Percentiles rank a stretch among this genome's conserved stretches.
These are phyloP conservation scores for Mariannaea sp. DNA, from an alignment of 2,329 filamentous ascomycete species.

Conservation along the genomic window DNA sequence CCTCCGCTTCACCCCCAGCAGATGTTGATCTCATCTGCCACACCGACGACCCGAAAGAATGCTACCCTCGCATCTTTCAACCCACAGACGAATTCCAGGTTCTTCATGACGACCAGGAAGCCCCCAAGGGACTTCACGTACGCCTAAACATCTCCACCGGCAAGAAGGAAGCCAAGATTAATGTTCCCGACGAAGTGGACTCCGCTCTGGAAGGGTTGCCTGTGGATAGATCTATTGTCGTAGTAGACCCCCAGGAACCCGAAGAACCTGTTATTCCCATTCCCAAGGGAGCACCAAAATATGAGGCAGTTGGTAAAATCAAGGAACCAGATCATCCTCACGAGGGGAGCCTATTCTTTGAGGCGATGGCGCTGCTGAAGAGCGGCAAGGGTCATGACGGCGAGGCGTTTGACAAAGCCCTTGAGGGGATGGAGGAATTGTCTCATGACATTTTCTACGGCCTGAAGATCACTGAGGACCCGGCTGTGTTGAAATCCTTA, in stretches of 20 bases:
- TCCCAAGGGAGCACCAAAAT: conserved; percentile 58
- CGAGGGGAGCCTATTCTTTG: conserved; percentile 42
- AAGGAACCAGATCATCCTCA: conserved; percentile 52
- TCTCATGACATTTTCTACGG: conserved; percentile 74
- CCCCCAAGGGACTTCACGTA: conserved; percentile 69
- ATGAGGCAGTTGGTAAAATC: conserved; percentile 62
- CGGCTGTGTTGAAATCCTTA: conserved; percentile 57
- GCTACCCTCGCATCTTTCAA: conserved; percentile 68
- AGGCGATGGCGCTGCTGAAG: conserved; percentile 57
- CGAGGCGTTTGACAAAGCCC: conserved; percentile 52
- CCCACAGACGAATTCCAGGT: conserved; percentile 68
- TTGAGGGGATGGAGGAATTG: conserved; percentile 65
- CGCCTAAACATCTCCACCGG: conserved; percentile 68
- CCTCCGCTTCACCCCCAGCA: conserved; percentile 40
- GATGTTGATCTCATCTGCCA: conserved; percentile 68
- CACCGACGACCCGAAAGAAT: conserved; percentile 62
- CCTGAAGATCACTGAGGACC: conserved; percentile 63
- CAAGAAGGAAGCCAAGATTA: conserved; percentile 67
- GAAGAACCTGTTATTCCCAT: conserved; percentile 45
- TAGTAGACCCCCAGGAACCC: conserved; percentile 55
- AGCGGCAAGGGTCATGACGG: conserved; percentile 42
- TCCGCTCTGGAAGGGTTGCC: conserved; percentile 55
- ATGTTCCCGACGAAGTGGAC: conserved; percentile 59
- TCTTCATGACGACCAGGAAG: conserved; percentile 66
- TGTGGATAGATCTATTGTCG: conserved; percentile 57